Conservation (phyloP, 768 basidiomycete species). For the Mycena rosella region DNA sequence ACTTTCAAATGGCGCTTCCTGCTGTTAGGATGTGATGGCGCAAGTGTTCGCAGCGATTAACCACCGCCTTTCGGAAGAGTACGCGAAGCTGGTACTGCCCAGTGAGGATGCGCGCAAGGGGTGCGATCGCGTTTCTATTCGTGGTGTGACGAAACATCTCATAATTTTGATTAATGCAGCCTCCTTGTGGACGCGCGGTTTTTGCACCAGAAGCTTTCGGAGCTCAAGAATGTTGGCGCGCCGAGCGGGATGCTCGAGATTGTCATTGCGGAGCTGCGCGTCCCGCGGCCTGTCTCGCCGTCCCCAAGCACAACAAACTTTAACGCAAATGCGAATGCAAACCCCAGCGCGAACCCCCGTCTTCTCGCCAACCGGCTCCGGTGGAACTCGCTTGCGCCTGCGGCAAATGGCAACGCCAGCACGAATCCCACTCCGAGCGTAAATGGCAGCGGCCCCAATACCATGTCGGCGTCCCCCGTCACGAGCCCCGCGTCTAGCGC, state of each 20-base stretch:
- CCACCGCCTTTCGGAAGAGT: conserved; percentile 90
- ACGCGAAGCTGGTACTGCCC: conserved; percentile 87
- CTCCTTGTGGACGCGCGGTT: conserved; percentile 84
- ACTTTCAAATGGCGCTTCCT: conserved; percentile 58
- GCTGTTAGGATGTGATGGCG: conserved; percentile 86
- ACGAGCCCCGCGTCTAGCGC: conserved; percentile 28
- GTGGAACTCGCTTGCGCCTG: conserved; percentile 36
- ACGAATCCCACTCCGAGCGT: conserved; percentile 25
- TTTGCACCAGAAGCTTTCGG: conserved; percentile 80
- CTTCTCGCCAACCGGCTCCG: conserved; percentile 50
- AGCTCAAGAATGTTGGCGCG: conserved; percentile 77
- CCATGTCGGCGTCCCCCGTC: conserved; percentile 12
- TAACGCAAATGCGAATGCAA: conserved; percentile 28
- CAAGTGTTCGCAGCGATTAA: conserved; percentile 96
- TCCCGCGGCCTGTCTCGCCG: conserved; percentile 53
- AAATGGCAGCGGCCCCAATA: conserved; percentile 29
- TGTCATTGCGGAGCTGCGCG: conserved; percentile 84
- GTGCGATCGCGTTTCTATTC: conserved; percentile 54
- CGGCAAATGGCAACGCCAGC: conserved; percentile 20
- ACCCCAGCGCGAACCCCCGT: conserved; percentile 59
- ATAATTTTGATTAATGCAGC: conserved; percentile 55
- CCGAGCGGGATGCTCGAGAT: conserved; percentile 87
- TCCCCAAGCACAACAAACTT: conserved; percentile 36
- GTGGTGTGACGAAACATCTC: conserved; percentile 16
- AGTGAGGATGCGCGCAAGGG: conserved; percentile 88